Percentiles rank a stretch among this genome's conserved stretches.
phyloP scores from a whole-genome alignment of 352 stramenopile species.

The Phytophthora ramorum region DNA sequence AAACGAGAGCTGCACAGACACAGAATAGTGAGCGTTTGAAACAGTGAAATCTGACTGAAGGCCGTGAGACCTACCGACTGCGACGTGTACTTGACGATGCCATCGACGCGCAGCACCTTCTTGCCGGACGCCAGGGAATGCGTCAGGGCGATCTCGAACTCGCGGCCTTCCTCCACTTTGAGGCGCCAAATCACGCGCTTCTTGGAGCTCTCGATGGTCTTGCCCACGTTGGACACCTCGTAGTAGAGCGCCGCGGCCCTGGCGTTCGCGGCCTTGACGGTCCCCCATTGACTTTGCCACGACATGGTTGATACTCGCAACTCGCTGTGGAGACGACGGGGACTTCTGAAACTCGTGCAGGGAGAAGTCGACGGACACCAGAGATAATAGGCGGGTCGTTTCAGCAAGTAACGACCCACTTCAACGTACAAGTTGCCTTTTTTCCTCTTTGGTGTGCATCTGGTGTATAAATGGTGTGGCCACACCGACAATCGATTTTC shows the following conservation, averaged over 20 bases:
- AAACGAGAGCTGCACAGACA: conserved; percentile 62
- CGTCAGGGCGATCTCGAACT: conserved; percentile 87
- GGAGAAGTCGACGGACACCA: not conserved
- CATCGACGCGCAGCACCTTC: conserved; percentile 80
- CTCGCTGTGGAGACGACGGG: not conserved
- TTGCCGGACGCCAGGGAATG: conserved; percentile 85
- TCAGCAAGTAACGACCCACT: not conserved
- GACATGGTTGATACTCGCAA: conserved; percentile 43
- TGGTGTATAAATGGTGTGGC: too few relatives aligned
- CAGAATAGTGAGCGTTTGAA: not conserved
- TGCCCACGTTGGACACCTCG: conserved; percentile 83
- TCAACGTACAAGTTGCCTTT: not conserved
- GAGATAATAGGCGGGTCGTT: not conserved
- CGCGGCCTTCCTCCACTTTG: conserved; percentile 81
- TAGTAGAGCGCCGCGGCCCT: conserved; percentile 79
- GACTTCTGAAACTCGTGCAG: conserved; percentile 26
- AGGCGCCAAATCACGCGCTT: conserved; percentile 85
- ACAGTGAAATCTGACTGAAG: not conserved
- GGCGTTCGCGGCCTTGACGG: conserved; percentile 75
- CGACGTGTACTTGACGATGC: conserved; percentile 83
- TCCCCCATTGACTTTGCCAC: conserved; percentile 74
- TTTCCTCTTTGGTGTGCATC: too few relatives aligned
- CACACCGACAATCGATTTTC: too few relatives aligned
- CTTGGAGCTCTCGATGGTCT: conserved; percentile 87
- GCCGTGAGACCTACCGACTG: conserved; percentile 53